Percentiles rank a stretch among this genome's conserved stretches.
Evolutionary conservation across 139 green algal genomes (phyloP).

Genomic region (Raphidocelis subcapitata): DNA sequence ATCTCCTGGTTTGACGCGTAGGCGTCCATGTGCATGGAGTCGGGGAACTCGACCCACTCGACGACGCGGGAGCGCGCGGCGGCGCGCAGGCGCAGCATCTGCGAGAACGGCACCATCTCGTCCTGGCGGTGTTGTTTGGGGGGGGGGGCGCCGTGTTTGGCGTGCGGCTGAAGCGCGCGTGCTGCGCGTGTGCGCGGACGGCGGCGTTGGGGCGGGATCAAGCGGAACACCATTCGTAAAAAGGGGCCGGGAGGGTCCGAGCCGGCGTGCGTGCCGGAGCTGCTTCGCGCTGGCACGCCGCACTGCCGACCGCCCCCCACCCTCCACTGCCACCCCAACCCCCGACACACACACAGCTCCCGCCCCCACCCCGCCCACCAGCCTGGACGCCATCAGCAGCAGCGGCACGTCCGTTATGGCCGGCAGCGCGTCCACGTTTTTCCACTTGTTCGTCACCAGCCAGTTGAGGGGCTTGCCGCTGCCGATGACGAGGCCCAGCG

Average conservation of each 20-base stretch:
- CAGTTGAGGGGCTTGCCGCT: constrained; percentile 72
- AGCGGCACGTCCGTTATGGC: constrained; percentile 52
- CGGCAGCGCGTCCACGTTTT: constrained; percentile 53
- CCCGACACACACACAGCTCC: neutral
- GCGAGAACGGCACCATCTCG: constrained; percentile 74
- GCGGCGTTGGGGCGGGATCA: too few relatives aligned
- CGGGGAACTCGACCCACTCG: constrained; percentile 44
- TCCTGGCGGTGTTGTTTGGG: constrained; percentile 46
- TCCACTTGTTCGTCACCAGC: constrained; percentile 88
- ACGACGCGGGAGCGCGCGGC: neutral
- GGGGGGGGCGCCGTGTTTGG: too few relatives aligned
- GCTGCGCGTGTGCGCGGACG: too few relatives aligned
- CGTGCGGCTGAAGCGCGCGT: too few relatives aligned
- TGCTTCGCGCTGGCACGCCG: neutral
- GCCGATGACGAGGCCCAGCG: constrained; percentile 59
- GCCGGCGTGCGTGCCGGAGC: neutral
- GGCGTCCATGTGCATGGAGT: constrained; percentile 73
- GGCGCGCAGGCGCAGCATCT: constrained; percentile 73
- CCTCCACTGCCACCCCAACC: too few relatives aligned
- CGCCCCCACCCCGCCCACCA: constrained; percentile 29
- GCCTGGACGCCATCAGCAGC: constrained; percentile 70
- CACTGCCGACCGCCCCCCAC: too few relatives aligned
- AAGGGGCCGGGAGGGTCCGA: too few relatives aligned
- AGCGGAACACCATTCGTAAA: too few relatives aligned
- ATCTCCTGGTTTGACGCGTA: constrained; percentile 54